These are phyloP conservation scores for Dentipellis fragilis DNA, from an alignment of 768 basidiomycete species.

Conservation along the genomic window DNA sequence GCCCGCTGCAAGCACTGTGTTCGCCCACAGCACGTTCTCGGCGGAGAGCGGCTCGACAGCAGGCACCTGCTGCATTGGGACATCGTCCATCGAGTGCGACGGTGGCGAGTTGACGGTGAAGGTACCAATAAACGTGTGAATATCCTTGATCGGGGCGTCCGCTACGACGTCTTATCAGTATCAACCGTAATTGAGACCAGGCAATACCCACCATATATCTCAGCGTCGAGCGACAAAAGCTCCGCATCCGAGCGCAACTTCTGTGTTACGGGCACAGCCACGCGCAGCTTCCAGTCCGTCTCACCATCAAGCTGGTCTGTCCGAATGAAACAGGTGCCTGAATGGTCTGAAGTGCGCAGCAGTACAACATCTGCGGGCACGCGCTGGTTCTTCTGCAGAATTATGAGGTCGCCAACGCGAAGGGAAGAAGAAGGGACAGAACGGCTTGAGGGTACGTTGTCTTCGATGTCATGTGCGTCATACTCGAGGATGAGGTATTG, in stretches of 20 bases:
- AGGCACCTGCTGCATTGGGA: constrained; percentile 28
- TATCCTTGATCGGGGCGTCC: constrained; percentile 93
- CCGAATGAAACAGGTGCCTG: constrained; percentile 93
- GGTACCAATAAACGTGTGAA: constrained; percentile 91
- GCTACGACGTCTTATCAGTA: constrained; percentile 34
- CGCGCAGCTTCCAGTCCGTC: constrained; percentile 96
- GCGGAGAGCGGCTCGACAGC: constrained; percentile 81
- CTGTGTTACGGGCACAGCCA: constrained; percentile 81
- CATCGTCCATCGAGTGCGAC: constrained; percentile 20
- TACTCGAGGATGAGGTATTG: constrained; percentile 76
- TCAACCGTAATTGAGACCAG: too few species aligned
- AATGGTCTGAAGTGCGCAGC: constrained; percentile 76
- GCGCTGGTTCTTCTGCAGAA: constrained; percentile 93
- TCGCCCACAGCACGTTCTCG: constrained; percentile 94
- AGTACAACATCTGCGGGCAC: constrained; percentile 93
- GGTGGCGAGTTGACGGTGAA: constrained; percentile 61
- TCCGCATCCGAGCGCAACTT: constrained; percentile 50
- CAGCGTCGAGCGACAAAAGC: constrained; percentile 62
- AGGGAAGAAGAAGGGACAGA: constrained; percentile 83
- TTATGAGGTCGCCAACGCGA: constrained; percentile 83
- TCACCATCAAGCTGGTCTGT: constrained; percentile 98
- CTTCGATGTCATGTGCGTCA: constrained; percentile 11
- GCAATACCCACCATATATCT: constrained; percentile 64
- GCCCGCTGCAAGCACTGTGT: constrained; percentile 94
- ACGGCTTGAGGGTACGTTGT: constrained; percentile 34